Evolutionary conservation across 1,284 basidiomycete genomes (phyloP), one percentile per base, ranked within the genome.

Genomic region (Exsudoporus floridanus): DNA sequence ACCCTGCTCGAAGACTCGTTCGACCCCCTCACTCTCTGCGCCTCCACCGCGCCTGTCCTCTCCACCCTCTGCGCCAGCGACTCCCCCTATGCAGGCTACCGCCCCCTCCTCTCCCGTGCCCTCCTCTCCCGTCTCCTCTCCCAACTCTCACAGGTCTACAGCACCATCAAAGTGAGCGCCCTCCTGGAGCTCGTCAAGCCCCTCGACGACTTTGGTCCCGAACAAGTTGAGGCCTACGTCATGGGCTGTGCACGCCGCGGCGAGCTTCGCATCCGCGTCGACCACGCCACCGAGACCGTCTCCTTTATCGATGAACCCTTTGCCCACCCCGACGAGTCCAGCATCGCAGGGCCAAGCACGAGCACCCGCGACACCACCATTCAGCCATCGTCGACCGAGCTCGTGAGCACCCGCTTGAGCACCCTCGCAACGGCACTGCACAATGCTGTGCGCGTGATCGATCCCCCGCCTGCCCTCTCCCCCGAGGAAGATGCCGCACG

Each of bases 121-220:
- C 82, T 98, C 25, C 86, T 98, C 57, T 94, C 94, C 5, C 89
- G 94, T 34, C 82, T 99, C n/a, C 87, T 99, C 62, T 88, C 88
- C 51, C 93, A 97, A 73, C 86, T 98, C 49, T 90, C 92, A 7
- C 91, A 98, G 70, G 91, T 99, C 18, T 98, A 99, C 74, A 90
- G 90, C 45, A 88, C 89, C 10, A 88, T 99, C 76, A 89, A 88
- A 63, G 83, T 96, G 55, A 74, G 75, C 55, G 85, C 86, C 61
- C 77, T 97, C 38, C 79, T 92, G 48, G 78, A 84, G 31, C 83
- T 98, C 58, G 86, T 91, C 56, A 77, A 79, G 18, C 90, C 93
- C 1, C 79, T 95, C 44, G 78, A 79, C 23, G 77, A 80, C n/a
- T 86, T 83, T 66, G 84, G 86, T 56, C 80, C 83, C 39, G 83